Percentiles rank a stretch among this genome's conserved stretches.
Evolutionary conservation across 441 rosid species (phyloP).

Genomic region (Gossypium gossypioides): DNA sequence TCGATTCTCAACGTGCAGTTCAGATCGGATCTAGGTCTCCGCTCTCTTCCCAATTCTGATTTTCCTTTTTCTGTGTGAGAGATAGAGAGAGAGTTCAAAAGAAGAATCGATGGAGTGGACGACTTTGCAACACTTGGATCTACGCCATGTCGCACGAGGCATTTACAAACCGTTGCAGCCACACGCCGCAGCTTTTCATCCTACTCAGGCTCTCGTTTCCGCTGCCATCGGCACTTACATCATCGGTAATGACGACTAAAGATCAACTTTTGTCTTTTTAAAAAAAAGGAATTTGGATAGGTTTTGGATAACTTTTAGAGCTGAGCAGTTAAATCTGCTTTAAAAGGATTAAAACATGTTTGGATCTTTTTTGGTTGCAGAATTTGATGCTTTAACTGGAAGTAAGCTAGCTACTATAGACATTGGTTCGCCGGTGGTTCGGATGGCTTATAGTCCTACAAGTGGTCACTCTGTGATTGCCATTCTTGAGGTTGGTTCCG

Average conservation of each 20-base stretch:
- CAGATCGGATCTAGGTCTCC: conserved; percentile 9
- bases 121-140: conserved; percentile 92
- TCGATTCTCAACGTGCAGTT: background rate
- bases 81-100: conserved; percentile 5
- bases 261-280: background rate
- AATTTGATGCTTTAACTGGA: conserved; percentile 89
- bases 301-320: background rate
- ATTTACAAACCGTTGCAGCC: conserved; percentile 78
- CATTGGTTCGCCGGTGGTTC: conserved; percentile 76
- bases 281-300: background rate
- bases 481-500: conserved; percentile 61
- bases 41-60: background rate
- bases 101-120: conserved; percentile 76
- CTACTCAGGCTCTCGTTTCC: conserved; percentile 73
- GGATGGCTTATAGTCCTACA: conserved; percentile 81
- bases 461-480: conserved; percentile 78
- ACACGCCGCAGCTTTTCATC: conserved; percentile 91
- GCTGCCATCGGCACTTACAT: conserved; percentile 68
- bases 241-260: conserved; percentile 41
- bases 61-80: background rate
- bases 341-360: background rate
- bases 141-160: conserved; percentile 71
- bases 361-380: conserved; percentile 29
- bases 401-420: conserved; percentile 76
- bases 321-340: conserved; percentile 9